phyloP scores from a whole-genome alignment of 2,329 filamentous ascomycete genomes.

The Aspergillus viridinutans region DNA sequence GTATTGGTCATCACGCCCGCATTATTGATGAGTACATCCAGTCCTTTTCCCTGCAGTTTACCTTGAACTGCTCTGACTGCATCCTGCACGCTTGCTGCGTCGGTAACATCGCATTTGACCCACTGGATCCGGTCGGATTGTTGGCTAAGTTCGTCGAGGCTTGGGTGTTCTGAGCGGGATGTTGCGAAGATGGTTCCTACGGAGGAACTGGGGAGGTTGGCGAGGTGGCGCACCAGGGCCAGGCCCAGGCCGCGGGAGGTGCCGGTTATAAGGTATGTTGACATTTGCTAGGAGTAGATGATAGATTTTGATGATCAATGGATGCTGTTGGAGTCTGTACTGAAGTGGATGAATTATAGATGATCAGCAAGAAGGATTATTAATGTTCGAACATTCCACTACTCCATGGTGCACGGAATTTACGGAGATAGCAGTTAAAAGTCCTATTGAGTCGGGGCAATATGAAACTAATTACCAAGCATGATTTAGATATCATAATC shows the following conservation, averaged over 20 bases:
- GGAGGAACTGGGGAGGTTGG: slow-evolving; percentile 26
- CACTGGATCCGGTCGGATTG: slow-evolving; percentile 33
- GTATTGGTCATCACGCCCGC: slow-evolving; percentile 31
- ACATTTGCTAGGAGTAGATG: slow-evolving; percentile 20
- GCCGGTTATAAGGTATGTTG: slow-evolving; percentile 37
- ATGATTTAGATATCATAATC: no score
- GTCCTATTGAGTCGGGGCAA: no score
- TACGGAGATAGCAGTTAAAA: not conserved
- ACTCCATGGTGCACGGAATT: not conserved
- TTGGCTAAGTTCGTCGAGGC: slow-evolving; percentile 33
- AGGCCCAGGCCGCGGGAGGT: slow-evolving; percentile 36
- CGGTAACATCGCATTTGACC: slow-evolving; percentile 38
- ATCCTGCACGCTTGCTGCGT: slow-evolving; percentile 29
- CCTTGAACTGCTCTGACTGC: slow-evolving; percentile 32
- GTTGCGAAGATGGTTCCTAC: slow-evolving; percentile 42
- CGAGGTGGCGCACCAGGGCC: slow-evolving; percentile 27
- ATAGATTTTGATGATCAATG: not conserved
- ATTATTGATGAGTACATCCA: slow-evolving; percentile 49
- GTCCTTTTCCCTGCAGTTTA: slow-evolving; percentile 33
- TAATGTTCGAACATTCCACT: not conserved
- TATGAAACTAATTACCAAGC: not conserved
- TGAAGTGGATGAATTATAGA: not conserved
- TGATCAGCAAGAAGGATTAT: not conserved
- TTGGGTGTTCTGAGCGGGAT: slow-evolving; percentile 29
- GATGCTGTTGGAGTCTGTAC: not conserved